Evolutionary conservation across 371 early-diverging fungal genomes (phyloP).

Genomic region (Mortierella sp.): DNA sequence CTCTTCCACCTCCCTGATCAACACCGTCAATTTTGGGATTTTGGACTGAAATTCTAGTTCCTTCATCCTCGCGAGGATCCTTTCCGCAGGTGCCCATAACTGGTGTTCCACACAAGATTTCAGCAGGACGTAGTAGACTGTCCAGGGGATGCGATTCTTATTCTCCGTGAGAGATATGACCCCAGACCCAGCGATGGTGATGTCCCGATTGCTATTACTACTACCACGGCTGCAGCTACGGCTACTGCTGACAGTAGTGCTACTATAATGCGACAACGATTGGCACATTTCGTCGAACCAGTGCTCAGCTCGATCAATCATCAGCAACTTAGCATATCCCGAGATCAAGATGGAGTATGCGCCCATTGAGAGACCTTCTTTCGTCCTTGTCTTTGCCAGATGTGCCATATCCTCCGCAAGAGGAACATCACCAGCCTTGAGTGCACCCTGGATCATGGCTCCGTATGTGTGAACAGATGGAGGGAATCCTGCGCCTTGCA

Average conservation of each 20-base stretch:
- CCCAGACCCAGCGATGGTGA: neutral
- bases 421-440: conserved; percentile 11
- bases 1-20: conserved; percentile 14
- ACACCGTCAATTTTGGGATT: conserved; percentile 18
- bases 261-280: neutral
- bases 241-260: neutral
- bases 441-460: conserved; percentile 47
- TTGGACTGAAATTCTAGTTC: conserved; percentile 12
- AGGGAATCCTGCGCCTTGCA: conserved; percentile 17
- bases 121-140: conserved; percentile 21
- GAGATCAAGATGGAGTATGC: conserved; percentile 45
- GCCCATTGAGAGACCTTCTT: conserved; percentile 27
- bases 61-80: conserved; percentile 26
- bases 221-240: neutral
- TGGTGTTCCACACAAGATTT: conserved; percentile 24
- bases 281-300: conserved; percentile 24
- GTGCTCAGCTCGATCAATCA: conserved; percentile 31
- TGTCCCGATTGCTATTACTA: neutral
- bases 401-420: conserved; percentile 44
- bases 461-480: conserved; percentile 45
- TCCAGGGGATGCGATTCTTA: conserved; percentile 17
- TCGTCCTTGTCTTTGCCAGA: conserved; percentile 14
- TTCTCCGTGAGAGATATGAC: neutral
- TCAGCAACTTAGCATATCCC: conserved; percentile 29
- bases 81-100: conserved; percentile 23